phyloP scores from a whole-genome alignment of 2,329 filamentous ascomycete genomes.

The Neofusicoccum umdonicola region DNA sequence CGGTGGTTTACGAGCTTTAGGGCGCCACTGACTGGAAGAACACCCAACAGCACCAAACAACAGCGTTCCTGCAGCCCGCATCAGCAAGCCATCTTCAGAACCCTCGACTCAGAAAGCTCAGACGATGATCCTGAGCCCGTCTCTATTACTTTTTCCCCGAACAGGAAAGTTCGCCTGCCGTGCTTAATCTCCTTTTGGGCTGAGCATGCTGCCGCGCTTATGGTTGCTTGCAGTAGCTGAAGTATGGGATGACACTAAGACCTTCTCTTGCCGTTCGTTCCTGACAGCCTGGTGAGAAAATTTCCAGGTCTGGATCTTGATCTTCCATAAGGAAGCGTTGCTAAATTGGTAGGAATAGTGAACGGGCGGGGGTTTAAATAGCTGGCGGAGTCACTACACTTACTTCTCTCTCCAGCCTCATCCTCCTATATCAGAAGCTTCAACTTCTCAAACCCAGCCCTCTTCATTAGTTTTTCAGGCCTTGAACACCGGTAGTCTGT shows the following conservation, averaged over 20 bases:
- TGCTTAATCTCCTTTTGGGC: neutral
- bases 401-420: neutral
- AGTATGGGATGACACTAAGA: neutral
- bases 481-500: neutral
- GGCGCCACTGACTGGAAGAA: neutral
- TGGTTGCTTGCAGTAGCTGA: neutral
- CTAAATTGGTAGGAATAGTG: neutral
- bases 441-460: neutral
- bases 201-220: neutral
- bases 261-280: neutral
- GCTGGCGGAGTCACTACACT: neutral
- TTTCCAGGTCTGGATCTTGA: neutral
- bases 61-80: neutral
- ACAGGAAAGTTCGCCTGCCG: neutral
- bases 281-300: neutral
- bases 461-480: no score
- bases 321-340: neutral
- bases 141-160: neutral
- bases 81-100: neutral
- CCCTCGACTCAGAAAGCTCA: neutral
- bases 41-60: neutral
- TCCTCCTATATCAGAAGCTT: neutral
- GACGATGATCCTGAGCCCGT: neutral
- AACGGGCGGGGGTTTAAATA: neutral
- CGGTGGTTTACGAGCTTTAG: neutral